Evolutionary conservation across 2,329 filamentous ascomycete species (phyloP), one percentile per base, ranked within the genome.

Genomic region (Colletotrichum costaricense): DNA sequence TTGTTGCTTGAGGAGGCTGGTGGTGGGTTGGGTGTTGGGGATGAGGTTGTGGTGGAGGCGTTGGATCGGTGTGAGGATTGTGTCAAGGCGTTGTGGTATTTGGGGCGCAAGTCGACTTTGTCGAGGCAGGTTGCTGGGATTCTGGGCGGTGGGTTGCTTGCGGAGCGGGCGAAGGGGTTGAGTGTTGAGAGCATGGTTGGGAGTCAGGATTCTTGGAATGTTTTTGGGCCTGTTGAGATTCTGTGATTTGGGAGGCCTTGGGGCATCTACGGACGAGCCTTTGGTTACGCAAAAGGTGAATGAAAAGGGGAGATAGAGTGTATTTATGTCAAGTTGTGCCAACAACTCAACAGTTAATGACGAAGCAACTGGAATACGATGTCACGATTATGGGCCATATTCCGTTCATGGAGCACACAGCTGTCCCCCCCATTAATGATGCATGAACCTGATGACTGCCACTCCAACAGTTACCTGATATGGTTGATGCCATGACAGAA

Each of bases 131-230:
- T 73, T 5, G 70, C 70, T 14, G 46, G 22, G 7, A 93, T 94
- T 76, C 83, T 94, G 8, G 94, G 91, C 9, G 93, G 94, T 82
- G 93, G 91, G 78, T 83, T 94, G 80, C 94, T 94, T 79, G 92
- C 94, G 80, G 93, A 70, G n/a, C 92, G 35, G 93, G 92, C 3
- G 93, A 88, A 94, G 84, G 92, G 94, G 14, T 94, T 94, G 86
- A 93, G 93, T 82, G 93, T 94, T 82, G 94, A 94, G 92, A 94
- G 78, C 79, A 93, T 49, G 88, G 84, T 24, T n/a, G 42, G 42
- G 42, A n/a, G 42, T 49, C 19, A n/a, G 42, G 42, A 49, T 49
- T 49, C 42, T n/a, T 49, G 42, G 42, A 49, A 19, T 0, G 42
- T 49, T 4, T 49, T 49, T n/a, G 42, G 42, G 19, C 42, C 42